Evolutionary conservation across 1,284 basidiomycete species (phyloP), one percentile per base, ranked within the genome.

Genomic region (Fereydounia khargensis): DNA sequence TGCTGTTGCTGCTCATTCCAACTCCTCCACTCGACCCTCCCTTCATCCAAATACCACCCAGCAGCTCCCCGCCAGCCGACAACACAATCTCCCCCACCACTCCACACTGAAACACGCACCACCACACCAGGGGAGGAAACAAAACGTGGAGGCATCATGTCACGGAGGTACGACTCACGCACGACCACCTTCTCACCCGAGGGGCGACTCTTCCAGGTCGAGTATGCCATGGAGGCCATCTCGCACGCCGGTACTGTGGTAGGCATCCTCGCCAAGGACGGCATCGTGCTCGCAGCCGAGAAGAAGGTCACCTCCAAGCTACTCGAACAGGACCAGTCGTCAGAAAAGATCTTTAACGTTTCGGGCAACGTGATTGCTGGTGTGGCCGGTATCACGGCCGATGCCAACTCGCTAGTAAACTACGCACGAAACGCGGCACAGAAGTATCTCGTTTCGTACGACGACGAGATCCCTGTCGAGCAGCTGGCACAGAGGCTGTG

Each of bases 181-280:
- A 74, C 72, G 14, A 74, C 72, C 5, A 75, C 73, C 27, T 67
- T 55, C 47, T 51, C 60, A 20, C 70, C 74, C 86, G 74, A 76
- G 39, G 71, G 74, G 22, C 58, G 72, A 11, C 55, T 76, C 14
- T 76, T 66, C 52, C 72, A 76, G 91, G 91, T 96, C 80, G 91
- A 97, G 80, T 97, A 97, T 83, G 91, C 91, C 39, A 96, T 96
- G 91, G 91, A 97, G 76, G 91, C 91, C 54, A 96, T 97, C 81
- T 92, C 90, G 21, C 90, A 94, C 71, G 92, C 91, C 21, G 92
- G 92, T 56, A 92, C 91, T 13, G 91, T 95, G 34, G 84, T 97
- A 22, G 91, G 91, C 31, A 87, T 96, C 43, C 82, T 95, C n/a
- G 89, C 91, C 17, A 90, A 88, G 65, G 77, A 57, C 36, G 94